These are phyloP conservation scores for Wickerhamiella cacticola DNA, from an alignment of 805 yeast genomes.

Conservation along the genomic window DNA sequence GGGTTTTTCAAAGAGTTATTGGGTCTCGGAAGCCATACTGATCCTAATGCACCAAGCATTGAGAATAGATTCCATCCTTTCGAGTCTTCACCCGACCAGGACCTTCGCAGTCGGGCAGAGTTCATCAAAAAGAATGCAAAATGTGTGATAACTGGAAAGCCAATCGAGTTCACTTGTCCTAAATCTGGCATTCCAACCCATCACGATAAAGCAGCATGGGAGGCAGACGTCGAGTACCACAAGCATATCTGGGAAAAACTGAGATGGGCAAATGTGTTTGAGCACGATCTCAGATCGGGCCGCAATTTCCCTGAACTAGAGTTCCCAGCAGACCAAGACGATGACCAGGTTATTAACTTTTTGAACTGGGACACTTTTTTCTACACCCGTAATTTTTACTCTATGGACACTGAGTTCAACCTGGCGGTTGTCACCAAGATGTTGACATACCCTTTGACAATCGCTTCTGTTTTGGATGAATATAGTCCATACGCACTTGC, in stretches of 20 bases:
- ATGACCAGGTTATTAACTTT: constrained; percentile 61
- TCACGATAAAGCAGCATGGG: constrained; percentile 83
- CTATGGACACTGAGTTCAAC: constrained; percentile 96
- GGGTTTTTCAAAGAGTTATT: constrained; percentile 21
- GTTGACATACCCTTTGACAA: constrained; percentile 84
- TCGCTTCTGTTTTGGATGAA: constrained; percentile 71
- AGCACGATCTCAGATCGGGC: constrained; percentile 89
- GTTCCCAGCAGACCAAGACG: constrained; percentile 70
- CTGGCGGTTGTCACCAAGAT: constrained; percentile 91
- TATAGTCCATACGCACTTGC: constrained; percentile 70
- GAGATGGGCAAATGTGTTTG: constrained; percentile 81
- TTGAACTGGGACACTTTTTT: constrained; percentile 85
- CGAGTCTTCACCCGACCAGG: constrained; percentile 87
- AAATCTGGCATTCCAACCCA: constrained; percentile 94
- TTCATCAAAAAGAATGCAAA: constrained; percentile 73
- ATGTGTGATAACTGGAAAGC: constrained; percentile 79
- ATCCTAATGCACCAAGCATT: constrained; percentile 39
- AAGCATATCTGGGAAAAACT: constrained; percentile 56
- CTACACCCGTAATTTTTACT: constrained; percentile 82
- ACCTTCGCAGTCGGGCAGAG: constrained; percentile 82
- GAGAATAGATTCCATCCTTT: constrained; percentile 71
- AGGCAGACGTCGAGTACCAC: constrained; percentile 53
- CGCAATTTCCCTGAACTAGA: constrained; percentile 92
- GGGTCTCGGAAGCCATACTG: constrained; percentile 19
- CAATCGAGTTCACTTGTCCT: constrained; percentile 81